Percentiles rank a stretch among this genome's conserved stretches.
Evolutionary conservation across 179 eudicot species (phyloP).

Genomic region (Beta macrorhiza): DNA sequence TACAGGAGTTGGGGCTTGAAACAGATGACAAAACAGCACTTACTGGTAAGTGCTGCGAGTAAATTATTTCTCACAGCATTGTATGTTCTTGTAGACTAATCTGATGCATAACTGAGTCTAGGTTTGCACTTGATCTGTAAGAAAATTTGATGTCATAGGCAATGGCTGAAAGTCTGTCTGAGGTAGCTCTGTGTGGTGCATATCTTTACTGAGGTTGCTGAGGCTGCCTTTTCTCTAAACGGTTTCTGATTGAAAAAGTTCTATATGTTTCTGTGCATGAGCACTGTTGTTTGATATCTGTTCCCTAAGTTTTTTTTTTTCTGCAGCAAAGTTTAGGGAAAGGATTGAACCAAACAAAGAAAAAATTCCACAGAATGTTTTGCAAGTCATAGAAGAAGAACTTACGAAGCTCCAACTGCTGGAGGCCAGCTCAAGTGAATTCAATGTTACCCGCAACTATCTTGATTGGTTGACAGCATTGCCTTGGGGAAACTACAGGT

Average conservation of each 20-base stretch:
- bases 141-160: background rate
- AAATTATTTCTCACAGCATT: background rate
- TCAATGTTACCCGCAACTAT: slow-evolving; percentile 96
- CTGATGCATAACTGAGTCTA: background rate
- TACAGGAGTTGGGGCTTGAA: slow-evolving; percentile 90
- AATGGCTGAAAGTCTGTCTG: background rate
- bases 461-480: slow-evolving; percentile 99
- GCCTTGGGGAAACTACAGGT: slow-evolving; percentile 99
- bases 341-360: slow-evolving; percentile 89
- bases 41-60: slow-evolving; percentile 57
- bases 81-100: background rate
- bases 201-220: slow-evolving; percentile 1
- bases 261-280: background rate
- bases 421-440: slow-evolving; percentile 99
- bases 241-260: background rate
- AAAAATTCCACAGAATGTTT: slow-evolving; percentile 86
- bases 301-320: slow-evolving; percentile 7
- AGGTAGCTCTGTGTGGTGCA: slow-evolving; percentile 8
- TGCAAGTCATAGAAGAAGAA: slow-evolving; percentile 99
- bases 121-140: slow-evolving; percentile 2
- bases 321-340: slow-evolving; percentile 89
- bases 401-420: slow-evolving; percentile 86
- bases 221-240: slow-evolving; percentile 1
- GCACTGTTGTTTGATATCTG: slow-evolving; percentile 12
- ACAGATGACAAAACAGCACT: slow-evolving; percentile 98